Evolutionary conservation across 805 yeast species (phyloP).

Genomic region (Candida ficus): DNA sequence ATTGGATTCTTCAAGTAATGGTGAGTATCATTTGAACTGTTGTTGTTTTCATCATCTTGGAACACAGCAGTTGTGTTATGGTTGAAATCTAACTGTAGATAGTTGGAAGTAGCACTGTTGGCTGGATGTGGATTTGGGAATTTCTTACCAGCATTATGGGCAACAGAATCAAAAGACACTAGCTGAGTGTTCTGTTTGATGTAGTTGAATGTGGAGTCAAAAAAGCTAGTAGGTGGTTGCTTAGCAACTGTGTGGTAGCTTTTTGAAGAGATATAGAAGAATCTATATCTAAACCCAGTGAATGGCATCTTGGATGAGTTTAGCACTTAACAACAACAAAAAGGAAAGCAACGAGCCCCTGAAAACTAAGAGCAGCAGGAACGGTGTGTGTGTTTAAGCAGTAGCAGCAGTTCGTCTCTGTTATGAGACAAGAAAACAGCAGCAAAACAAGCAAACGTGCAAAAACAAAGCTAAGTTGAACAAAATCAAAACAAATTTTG

Average conservation of each 20-base stretch:
- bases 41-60: slow-evolving; percentile 18
- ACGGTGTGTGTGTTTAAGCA: too few species aligned
- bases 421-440: too few species aligned
- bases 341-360: too few species aligned
- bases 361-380: too few species aligned
- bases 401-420: too few species aligned
- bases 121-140: slow-evolving; percentile 32
- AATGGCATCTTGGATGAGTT: slow-evolving; percentile 34
- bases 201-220: slow-evolving; percentile 36
- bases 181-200: slow-evolving; percentile 33
- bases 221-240: slow-evolving; percentile 30
- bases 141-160: slow-evolving; percentile 15
- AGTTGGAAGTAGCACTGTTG: slow-evolving; percentile 29
- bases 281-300: slow-evolving; percentile 36
- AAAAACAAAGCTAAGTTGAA: too few species aligned
- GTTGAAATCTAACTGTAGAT: slow-evolving; percentile 25
- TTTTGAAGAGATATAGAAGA: slow-evolving; percentile 29
- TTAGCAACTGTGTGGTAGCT: slow-evolving; percentile 31
- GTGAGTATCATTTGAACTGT: not conserved
- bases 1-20: slow-evolving; percentile 14
- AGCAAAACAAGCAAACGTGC: too few species aligned
- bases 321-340: too few species aligned
- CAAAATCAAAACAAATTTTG: too few species aligned
- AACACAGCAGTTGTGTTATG: slow-evolving; percentile 4
- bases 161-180: slow-evolving; percentile 17